Conservation (phyloP, 495 filamentous ascomycete species). For the Entonaema liquescens region DNA sequence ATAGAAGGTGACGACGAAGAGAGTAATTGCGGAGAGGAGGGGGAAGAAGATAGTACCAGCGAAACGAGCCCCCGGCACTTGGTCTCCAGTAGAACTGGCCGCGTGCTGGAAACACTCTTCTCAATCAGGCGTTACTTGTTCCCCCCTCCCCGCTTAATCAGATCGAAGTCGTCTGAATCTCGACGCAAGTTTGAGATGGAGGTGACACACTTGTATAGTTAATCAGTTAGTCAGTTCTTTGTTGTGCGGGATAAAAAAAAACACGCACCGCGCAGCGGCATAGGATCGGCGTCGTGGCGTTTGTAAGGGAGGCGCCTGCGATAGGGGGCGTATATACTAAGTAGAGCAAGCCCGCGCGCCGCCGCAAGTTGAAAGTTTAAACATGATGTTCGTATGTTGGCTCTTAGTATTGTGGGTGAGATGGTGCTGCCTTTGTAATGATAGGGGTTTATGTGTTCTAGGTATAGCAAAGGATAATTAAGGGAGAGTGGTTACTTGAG, state of each 20-base stretch:
- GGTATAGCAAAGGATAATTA: no score
- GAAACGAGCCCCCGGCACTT: background rate
- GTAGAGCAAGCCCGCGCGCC: conserved; percentile 11
- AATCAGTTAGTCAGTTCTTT: background rate
- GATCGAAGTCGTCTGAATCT: background rate
- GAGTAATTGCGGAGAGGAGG: background rate
- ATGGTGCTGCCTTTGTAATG: background rate
- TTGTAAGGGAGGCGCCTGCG: conserved; percentile 13
- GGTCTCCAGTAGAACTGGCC: background rate
- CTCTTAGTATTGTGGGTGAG: background rate
- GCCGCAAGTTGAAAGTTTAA: conserved; percentile 20
- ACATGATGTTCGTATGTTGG: conserved; percentile 14
- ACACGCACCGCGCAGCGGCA: conserved; percentile 11
- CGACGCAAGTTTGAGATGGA: background rate
- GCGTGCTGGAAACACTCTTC: background rate
- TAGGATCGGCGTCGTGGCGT: conserved; percentile 38
- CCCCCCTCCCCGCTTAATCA: background rate
- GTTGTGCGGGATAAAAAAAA: conserved; percentile 10
- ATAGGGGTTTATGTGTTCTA: background rate
- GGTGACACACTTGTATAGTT: conserved; percentile 20
- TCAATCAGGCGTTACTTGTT: background rate
- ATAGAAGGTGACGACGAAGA: background rate
- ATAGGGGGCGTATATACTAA: conserved; percentile 11
- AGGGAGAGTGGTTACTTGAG: no score
- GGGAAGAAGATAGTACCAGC: background rate